Evolutionary conservation across 1,139 yeast species (phyloP).

Genomic region (Diutina siamensis): DNA sequence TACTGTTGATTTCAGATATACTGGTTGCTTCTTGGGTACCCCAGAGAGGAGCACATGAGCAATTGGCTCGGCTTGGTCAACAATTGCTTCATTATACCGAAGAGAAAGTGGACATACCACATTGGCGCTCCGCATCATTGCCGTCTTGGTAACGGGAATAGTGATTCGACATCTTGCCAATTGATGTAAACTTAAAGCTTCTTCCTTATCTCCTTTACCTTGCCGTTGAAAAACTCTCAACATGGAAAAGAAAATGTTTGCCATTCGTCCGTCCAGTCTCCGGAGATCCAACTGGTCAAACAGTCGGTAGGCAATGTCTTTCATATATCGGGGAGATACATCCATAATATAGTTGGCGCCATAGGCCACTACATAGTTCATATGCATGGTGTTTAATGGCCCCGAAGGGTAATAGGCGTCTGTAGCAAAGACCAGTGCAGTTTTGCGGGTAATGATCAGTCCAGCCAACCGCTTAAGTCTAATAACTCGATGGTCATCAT

Average conservation of each 20-base stretch:
- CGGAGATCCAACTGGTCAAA: slow-evolving; percentile 22
- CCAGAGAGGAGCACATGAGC: slow-evolving; percentile 11
- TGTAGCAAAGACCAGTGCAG: slow-evolving; percentile 11
- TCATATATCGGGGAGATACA: slow-evolving; percentile 26
- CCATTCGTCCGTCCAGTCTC: slow-evolving; percentile 20
- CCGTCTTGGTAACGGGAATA: slow-evolving; percentile 13
- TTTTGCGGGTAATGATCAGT: background rate
- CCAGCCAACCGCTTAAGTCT: slow-evolving; percentile 15
- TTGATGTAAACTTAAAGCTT: no score
- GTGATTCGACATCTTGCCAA: background rate
- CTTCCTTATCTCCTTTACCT: slow-evolving; percentile 6
- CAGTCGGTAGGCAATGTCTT: slow-evolving; percentile 22
- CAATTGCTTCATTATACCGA: slow-evolving; percentile 21
- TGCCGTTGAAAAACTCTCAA: slow-evolving; percentile 15
- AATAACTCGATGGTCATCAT: slow-evolving; percentile 19
- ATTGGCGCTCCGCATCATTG: slow-evolving; percentile 23
- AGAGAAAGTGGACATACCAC: slow-evolving; percentile 17
- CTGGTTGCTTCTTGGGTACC: slow-evolving; percentile 11
- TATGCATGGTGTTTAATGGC: slow-evolving; percentile 24
- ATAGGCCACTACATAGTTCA: slow-evolving; percentile 19
- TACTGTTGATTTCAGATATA: slow-evolving; percentile 18
- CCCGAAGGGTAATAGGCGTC: slow-evolving; percentile 16
- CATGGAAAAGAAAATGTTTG: slow-evolving; percentile 18
- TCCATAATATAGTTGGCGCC: slow-evolving; percentile 16
- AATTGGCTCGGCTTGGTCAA: slow-evolving; percentile 11